Percentiles rank a stretch among this genome's conserved stretches.
phyloP scores from a whole-genome alignment of 257 asterid species.

The Solanum appendiculatum region DNA sequence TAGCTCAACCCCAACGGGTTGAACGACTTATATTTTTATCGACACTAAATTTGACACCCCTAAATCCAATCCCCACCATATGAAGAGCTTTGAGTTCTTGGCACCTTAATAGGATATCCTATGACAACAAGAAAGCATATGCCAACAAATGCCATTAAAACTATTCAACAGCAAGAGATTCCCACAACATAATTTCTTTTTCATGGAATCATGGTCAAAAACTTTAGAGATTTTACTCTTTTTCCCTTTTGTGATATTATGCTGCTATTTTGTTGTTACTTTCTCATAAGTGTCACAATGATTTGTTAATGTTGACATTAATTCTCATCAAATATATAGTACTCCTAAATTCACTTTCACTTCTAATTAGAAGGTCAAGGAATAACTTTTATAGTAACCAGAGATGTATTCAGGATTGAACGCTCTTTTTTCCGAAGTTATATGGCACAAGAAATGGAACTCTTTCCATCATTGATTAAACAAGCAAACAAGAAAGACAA shows the following conservation, averaged over 20 bases:
- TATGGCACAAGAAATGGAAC: background rate
- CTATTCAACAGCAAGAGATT: background rate
- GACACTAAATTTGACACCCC: background rate
- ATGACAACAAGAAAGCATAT: background rate
- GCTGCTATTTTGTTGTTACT: background rate
- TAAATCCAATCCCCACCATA: background rate
- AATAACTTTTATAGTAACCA: background rate
- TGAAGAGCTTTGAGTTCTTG: background rate
- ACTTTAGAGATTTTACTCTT: background rate
- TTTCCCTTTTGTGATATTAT: background rate
- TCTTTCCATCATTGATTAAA: background rate
- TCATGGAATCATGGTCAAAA: background rate
- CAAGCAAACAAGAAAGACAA: no score
- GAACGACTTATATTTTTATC: background rate
- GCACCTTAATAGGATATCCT: background rate
- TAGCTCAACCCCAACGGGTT: background rate
- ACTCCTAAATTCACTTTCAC: background rate
- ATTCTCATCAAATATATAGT: background rate
- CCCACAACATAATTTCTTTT: background rate
- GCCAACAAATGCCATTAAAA: background rate
- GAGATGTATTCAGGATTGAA: background rate
- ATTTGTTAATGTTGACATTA: background rate
- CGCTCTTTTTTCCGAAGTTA: background rate
- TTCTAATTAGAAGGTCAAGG: background rate
- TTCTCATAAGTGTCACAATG: background rate